These are phyloP conservation scores for Dactylis glomerata DNA, from an alignment of 176 grass and related monocot species.

Conservation along the genomic window DNA sequence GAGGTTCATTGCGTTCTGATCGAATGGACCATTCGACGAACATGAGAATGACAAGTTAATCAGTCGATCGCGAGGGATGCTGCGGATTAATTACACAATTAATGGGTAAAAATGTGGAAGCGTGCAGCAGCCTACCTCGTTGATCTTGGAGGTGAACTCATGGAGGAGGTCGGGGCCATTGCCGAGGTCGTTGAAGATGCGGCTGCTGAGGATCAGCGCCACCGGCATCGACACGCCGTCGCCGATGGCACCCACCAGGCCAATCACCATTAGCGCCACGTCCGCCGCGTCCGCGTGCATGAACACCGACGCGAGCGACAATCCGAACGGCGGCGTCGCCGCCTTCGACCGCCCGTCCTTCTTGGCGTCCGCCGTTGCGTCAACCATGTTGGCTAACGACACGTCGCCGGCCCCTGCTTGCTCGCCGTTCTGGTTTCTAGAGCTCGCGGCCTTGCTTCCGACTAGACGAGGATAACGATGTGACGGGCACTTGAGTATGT, in stretches of 20 bases:
- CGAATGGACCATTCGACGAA: neutral
- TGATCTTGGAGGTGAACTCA: constrained; percentile 57
- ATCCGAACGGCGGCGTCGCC: neutral
- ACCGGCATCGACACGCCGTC: constrained; percentile 69
- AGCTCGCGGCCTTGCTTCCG: no score
- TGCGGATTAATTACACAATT: neutral
- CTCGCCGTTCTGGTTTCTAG: no score
- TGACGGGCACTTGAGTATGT: no score
- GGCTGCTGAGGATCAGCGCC: constrained; percentile 77
- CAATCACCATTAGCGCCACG: constrained; percentile 59
- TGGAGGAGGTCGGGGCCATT: constrained; percentile 10
- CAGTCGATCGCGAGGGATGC: neutral
- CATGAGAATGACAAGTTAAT: neutral
- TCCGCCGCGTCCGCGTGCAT: constrained; percentile 79
- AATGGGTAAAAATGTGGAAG: neutral
- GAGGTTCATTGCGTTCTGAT: constrained; percentile 65
- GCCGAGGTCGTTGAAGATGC: constrained; percentile 85
- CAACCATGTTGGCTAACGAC: constrained; percentile 16
- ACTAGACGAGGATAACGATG: no score
- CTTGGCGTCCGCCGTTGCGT: neutral
- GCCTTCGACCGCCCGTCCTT: neutral
- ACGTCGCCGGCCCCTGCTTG: neutral
- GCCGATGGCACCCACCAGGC: constrained; percentile 70
- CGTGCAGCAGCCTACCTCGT: constrained; percentile 47
- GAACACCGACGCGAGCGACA: constrained; percentile 58